phyloP scores from a whole-genome alignment of 352 stramenopile species.

The Lagenidium sp. region DNA sequence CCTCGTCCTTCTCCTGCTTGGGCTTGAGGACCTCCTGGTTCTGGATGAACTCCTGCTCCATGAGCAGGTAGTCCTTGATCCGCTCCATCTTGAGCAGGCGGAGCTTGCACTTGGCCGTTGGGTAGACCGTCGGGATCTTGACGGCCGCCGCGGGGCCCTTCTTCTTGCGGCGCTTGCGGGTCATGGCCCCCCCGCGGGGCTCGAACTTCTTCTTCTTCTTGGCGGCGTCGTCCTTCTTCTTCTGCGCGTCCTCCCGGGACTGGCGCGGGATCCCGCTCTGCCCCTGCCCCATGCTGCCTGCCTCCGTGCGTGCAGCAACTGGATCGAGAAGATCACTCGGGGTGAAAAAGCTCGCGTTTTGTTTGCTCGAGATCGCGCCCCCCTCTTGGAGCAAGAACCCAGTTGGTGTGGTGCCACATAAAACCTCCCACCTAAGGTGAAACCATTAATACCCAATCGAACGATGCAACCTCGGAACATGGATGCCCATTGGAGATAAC shows the following conservation, averaged over 20 bases:
- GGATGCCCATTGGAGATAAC: too few species aligned
- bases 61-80: conserved; percentile 99
- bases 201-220: conserved; percentile 96
- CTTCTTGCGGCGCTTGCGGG: conserved; percentile 88
- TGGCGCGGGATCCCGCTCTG: conserved; percentile 79
- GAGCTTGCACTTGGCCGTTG: conserved; percentile 99
- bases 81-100: conserved; percentile 98
- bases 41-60: conserved; percentile 99
- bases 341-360: too few species aligned
- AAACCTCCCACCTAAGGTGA: too few species aligned
- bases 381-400: too few species aligned
- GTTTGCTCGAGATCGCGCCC: too few species aligned
- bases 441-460: too few species aligned
- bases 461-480: too few species aligned
- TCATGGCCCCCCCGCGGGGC: conserved; percentile 76
- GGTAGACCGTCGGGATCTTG: conserved; percentile 89
- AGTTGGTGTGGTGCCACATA: too few species aligned
- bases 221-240: conserved; percentile 89
- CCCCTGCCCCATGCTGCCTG: conserved; percentile 76
- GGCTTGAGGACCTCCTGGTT: conserved; percentile 99
- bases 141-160: conserved; percentile 86
- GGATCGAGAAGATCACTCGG: too few species aligned
- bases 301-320: too few species aligned
- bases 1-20: conserved; percentile 99
- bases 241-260: conserved; percentile 68